Base-by-base conservation (phyloP, 345 rosid species). In the Microcos paniculata region DNA sequence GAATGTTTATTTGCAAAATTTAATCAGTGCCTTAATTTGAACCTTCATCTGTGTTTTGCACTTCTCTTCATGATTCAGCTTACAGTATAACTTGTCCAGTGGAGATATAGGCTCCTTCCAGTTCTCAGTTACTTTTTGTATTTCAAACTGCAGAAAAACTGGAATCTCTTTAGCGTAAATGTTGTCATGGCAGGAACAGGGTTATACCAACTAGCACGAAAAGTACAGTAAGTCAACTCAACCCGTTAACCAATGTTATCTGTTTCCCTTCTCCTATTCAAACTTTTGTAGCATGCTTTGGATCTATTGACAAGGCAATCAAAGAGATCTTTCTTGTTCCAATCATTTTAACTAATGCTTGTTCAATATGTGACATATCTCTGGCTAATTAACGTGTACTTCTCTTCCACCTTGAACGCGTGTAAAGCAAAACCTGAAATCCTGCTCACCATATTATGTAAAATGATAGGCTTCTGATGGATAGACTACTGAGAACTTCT, bases 111-210 rank as follows among this genome's bases (percentile, higher is more conserved):
- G 4, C 74, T 70, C 24, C 26, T 78, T 70, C 69, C 76, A 40
- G 71, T 72, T 26, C 26, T 65, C 56, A 15, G 33, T 62, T 42
- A 68, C 68, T 48, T 23, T 38, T 49, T 10, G 69, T n/a, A 51
- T 70, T 74, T 45, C 46, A 42, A 74, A 80, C 77, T 83, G 76
- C 89, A 93, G 99, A 90, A 93, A 86, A 93, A 95, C 83, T 95
- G 98, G 99, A 95, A 93, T 82, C 96, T 95, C 63, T 89, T 91
- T 56, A 87, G 96, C 43, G 97, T 93, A 66, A 96, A 92, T 67
- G 70, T 93, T 70, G 96, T 89, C 43, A 96, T 90, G 97, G 94
- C 94, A 2, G 90, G 85, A 68, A 93, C 99, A 1, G 97, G 98
- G 71, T 62, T 93, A 28, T 93, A 91, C 80, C 99, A 96, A 82